Evolutionary conservation across 495 filamentous ascomycete species (phyloP).

Genomic region (Xylaria grammica): DNA sequence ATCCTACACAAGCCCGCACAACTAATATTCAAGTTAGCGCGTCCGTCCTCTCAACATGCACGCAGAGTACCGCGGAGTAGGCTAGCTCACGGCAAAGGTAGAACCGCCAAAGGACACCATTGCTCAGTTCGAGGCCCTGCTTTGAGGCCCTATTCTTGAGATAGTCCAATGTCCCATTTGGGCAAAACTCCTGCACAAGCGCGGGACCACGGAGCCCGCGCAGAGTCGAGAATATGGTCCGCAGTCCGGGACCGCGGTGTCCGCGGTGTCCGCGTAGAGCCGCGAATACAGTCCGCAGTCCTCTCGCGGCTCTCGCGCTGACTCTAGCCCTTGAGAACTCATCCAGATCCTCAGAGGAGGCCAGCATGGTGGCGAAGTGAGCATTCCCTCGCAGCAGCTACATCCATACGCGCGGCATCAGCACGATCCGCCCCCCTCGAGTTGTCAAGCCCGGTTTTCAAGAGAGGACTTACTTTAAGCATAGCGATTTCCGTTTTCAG

Average conservation of each 20-base stretch:
- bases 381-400: neutral
- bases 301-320: no score
- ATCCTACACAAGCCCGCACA: conserved; percentile 1
- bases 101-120: neutral
- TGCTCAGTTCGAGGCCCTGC: neutral
- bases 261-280: no score
- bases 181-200: neutral
- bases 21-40: neutral
- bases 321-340: no score
- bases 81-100: neutral
- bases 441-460: no score
- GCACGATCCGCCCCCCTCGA: no score
- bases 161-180: neutral
- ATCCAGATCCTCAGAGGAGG: neutral
- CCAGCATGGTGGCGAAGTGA: neutral
- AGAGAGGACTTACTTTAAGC: neutral
- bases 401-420: neutral
- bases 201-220: neutral
- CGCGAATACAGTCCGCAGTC: no score
- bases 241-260: no score
- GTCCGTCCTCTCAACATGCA: neutral
- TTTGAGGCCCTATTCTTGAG: neutral
- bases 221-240: neutral
- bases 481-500: neutral
- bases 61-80: no score